Evolutionary conservation across 305 asterid species (phyloP).

Genomic region (Rubia balearica): DNA sequence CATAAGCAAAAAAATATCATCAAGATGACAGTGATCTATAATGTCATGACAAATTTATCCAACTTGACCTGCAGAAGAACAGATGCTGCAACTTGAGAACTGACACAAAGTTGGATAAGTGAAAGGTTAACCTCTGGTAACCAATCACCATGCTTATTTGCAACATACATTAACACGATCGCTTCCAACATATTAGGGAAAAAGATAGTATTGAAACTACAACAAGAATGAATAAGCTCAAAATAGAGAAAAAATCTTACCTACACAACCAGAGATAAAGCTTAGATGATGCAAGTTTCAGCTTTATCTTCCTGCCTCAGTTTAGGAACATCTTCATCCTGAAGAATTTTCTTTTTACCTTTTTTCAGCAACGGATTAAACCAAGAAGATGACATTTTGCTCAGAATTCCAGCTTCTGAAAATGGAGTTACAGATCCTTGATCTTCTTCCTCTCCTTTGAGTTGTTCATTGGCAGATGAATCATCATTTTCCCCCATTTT

Average conservation of each 20-base stretch:
- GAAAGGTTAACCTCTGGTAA: conserved; percentile 88
- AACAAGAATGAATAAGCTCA: background rate
- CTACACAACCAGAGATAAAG: conserved; percentile 76
- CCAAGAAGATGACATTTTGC: conserved; percentile 73
- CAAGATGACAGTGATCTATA: conserved; percentile 8
- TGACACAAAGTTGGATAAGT: conserved; percentile 87
- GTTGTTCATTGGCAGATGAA: too few species aligned
- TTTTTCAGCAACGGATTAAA: conserved; percentile 65
- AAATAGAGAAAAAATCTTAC: conserved; percentile 32
- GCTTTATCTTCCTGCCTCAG: conserved; percentile 63
- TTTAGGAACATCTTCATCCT: conserved; percentile 69
- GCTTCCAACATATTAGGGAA: conserved; percentile 21
- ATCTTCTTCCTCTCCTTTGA: too few species aligned
- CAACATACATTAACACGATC: conserved; percentile 18
- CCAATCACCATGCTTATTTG: conserved; percentile 88
- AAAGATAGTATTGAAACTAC: conserved; percentile 28
- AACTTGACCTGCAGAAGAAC: conserved; percentile 81
- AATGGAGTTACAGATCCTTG: conserved; percentile 36
- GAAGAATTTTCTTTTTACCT: conserved; percentile 65
- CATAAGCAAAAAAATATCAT: background rate
- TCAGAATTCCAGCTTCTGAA: conserved; percentile 44
- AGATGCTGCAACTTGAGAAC: conserved; percentile 96
- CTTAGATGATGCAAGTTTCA: conserved; percentile 63
- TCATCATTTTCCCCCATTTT: too few species aligned
- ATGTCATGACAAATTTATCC: conserved; percentile 14